Evolutionary conservation across 202 grass and related monocot genomes (phyloP).

Genomic region (Carex arenaria): DNA sequence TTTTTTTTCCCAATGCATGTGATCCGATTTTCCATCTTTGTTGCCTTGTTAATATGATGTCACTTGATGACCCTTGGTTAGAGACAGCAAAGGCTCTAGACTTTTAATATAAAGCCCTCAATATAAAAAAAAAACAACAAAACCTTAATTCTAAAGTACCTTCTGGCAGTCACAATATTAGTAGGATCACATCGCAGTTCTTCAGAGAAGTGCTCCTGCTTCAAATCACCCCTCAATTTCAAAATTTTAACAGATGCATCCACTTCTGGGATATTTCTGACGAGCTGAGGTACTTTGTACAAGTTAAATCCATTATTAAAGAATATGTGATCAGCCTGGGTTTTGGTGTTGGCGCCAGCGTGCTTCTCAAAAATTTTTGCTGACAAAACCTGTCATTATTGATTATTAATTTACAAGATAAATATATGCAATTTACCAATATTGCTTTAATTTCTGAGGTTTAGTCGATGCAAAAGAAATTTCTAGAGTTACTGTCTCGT

Average conservation of each 20-base stretch:
- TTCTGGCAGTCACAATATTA: not conserved
- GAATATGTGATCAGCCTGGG: conserved; percentile 55
- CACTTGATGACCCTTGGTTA: not conserved
- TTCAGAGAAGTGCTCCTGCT: conserved; percentile 20
- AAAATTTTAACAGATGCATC: conserved; percentile 20
- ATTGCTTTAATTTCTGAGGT: not conserved
- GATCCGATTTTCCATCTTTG: not conserved
- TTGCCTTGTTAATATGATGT: not conserved
- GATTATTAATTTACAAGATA: not conserved
- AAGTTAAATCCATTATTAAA: conserved; percentile 45
- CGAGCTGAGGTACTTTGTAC: conserved; percentile 33
- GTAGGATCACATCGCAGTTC: not conserved
- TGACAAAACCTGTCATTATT: conserved; percentile 35
- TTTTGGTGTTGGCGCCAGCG: conserved; percentile 28
- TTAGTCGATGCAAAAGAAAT: not conserved
- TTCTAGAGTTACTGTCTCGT: too few relatives aligned
- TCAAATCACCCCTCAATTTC: conserved; percentile 34
- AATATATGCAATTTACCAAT: not conserved
- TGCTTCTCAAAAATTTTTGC: conserved; percentile 65
- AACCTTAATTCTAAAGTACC: conserved; percentile 1
- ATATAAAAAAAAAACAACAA: not conserved
- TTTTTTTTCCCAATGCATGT: not conserved
- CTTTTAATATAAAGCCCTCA: not conserved
- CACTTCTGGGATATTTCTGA: conserved; percentile 29
- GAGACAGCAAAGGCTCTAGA: not conserved